Conservation (phyloP, 345 rosid species). For the Murraya paniculata region DNA sequence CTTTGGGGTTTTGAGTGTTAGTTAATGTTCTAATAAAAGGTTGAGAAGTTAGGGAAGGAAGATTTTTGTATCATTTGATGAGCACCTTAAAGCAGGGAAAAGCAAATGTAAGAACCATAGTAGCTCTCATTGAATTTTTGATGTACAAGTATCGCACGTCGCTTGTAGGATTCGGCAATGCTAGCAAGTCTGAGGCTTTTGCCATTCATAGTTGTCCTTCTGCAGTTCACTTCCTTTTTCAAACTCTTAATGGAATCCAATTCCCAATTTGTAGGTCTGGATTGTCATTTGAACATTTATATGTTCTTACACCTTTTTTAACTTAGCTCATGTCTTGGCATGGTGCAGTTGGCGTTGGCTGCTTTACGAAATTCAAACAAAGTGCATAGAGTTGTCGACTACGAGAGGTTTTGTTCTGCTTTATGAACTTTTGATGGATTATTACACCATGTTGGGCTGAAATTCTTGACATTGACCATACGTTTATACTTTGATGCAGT, state of each 20-base stretch:
- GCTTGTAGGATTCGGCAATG: neutral
- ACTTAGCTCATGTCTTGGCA: conserved; percentile 13
- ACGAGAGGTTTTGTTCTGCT: conserved; percentile 56
- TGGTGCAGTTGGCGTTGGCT: conserved; percentile 81
- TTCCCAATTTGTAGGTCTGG: neutral
- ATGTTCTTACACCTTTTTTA: neutral
- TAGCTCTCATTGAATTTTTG: neutral
- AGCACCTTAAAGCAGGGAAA: neutral
- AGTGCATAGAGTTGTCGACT: conserved; percentile 54
- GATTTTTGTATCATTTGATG: neutral
- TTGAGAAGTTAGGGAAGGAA: neutral
- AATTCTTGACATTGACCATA: neutral
- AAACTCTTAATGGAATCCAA: neutral
- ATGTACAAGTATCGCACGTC: neutral
- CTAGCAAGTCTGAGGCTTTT: neutral
- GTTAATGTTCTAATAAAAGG: neutral
- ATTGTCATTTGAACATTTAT: neutral
- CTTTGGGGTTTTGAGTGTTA: neutral
- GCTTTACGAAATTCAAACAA: conserved; percentile 69
- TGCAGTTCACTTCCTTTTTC: neutral
- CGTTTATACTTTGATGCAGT: conserved; percentile 33
- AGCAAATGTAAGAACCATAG: neutral
- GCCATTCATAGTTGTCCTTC: neutral
- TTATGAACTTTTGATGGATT: conserved; percentile 7
- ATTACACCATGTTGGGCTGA: neutral